Evolutionary conservation across 257 asterid genomes (phyloP).

Genomic region (Gentiana dahurica): DNA sequence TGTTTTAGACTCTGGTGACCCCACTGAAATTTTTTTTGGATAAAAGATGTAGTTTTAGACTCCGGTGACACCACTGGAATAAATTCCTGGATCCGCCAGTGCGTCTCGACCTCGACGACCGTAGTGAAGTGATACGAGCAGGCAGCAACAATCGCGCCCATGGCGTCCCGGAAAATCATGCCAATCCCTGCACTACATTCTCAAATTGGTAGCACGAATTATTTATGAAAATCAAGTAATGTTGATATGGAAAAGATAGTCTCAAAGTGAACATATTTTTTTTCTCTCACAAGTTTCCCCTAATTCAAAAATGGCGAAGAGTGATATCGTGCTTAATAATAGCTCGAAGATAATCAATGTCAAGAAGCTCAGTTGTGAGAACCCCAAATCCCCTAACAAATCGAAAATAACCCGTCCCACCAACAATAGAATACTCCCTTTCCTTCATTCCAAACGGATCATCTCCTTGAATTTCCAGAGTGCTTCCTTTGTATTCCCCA

Average conservation of each 20-base stretch:
- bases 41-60: too few species aligned
- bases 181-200: too few species aligned
- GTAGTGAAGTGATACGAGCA: too few species aligned
- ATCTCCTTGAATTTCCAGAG: slow-evolving; percentile 39
- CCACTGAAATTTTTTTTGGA: too few species aligned
- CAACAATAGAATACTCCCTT: slow-evolving; percentile 35
- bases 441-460: slow-evolving; percentile 24
- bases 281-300: neutral
- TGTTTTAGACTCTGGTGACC: too few species aligned
- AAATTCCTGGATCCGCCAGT: too few species aligned
- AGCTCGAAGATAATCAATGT: slow-evolving; percentile 28
- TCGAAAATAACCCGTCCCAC: slow-evolving; percentile 37
- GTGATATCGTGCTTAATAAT: slow-evolving; percentile 36
- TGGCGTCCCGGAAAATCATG: too few species aligned
- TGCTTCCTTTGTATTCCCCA: slow-evolving; percentile 39
- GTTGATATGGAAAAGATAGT: neutral
- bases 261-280: neutral
- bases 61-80: too few species aligned
- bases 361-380: slow-evolving; percentile 34
- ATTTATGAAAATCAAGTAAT: too few species aligned
- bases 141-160: too few species aligned
- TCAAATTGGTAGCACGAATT: too few species aligned
- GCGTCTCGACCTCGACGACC: too few species aligned
- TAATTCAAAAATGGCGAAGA: slow-evolving; percentile 20
- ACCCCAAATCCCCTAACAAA: slow-evolving; percentile 41